These are phyloP conservation scores for Atalantia buxifolia DNA, from an alignment of 345 rosid genomes.

Conservation along the genomic window DNA sequence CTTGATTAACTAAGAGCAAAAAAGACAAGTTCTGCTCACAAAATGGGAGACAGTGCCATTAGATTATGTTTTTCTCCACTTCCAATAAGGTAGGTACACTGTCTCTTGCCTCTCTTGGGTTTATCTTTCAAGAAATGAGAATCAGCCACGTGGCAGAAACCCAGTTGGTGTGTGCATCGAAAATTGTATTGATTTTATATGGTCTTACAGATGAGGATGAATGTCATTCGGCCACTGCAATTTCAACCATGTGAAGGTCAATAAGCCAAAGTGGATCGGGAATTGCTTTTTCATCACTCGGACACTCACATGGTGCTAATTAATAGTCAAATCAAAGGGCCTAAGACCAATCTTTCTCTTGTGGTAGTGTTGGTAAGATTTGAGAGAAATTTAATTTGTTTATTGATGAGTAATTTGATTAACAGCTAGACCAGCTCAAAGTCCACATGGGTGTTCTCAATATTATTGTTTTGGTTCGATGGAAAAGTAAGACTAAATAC, in stretches of 20 bases:
- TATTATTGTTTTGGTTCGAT: conserved; percentile 17
- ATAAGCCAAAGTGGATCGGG: background rate
- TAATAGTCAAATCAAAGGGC: conserved; percentile 22
- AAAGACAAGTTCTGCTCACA: conserved; percentile 36
- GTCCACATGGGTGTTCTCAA: conserved; percentile 37
- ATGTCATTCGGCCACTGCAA: background rate
- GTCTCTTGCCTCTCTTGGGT: background rate
- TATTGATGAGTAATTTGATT: conserved; percentile 20
- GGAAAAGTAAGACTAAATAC: background rate
- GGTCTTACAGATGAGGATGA: background rate
- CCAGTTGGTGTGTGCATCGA: conserved; percentile 13
- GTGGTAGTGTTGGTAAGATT: conserved; percentile 27
- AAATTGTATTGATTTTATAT: background rate
- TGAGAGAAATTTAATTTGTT: conserved; percentile 25
- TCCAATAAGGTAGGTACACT: conserved; percentile 14
- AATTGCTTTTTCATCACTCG: background rate
- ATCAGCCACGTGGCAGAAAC: conserved; percentile 26
- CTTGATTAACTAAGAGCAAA: conserved; percentile 12
- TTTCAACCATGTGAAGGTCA: conserved; percentile 21
- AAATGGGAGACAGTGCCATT: conserved; percentile 31
- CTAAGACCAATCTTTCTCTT: conserved; percentile 5
- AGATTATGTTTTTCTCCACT: conserved; percentile 20
- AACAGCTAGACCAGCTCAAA: conserved; percentile 38
- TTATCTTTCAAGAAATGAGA: conserved; percentile 1
- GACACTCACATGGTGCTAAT: conserved; percentile 1